Percentiles rank a stretch among this genome's conserved stretches.
Evolutionary conservation across 495 filamentous ascomycete genomes (phyloP).

Genomic region (Neurospora sp.): DNA sequence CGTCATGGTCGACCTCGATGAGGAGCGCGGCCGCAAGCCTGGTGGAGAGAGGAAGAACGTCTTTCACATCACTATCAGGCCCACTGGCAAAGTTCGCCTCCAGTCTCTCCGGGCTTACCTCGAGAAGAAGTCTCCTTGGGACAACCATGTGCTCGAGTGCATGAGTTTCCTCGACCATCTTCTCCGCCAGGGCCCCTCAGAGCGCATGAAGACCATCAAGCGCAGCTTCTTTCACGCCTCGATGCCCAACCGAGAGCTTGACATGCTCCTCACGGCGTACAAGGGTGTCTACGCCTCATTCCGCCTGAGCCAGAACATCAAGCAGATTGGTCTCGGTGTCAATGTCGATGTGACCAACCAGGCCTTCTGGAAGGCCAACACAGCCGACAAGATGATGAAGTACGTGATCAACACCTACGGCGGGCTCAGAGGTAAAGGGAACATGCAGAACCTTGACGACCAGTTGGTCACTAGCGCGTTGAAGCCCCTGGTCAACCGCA

Average conservation of each 20-base stretch:
- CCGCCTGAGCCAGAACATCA: conserved; percentile 55
- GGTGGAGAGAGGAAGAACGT: conserved; percentile 34
- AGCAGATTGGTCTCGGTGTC: conserved; percentile 65
- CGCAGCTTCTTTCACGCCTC: conserved; percentile 63
- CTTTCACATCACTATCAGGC: conserved; percentile 48
- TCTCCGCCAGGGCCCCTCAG: conserved; percentile 63
- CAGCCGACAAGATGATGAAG: conserved; percentile 11
- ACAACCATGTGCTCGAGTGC: conserved; percentile 59
- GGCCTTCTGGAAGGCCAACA: conserved; percentile 49
- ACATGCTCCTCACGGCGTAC: not conserved
- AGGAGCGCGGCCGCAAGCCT: conserved; percentile 34
- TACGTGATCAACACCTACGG: conserved; percentile 10
- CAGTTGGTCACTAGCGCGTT: not conserved
- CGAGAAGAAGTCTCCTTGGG: conserved; percentile 42
- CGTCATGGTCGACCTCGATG: conserved; percentile 56
- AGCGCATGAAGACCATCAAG: conserved; percentile 55
- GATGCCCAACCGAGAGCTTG: conserved; percentile 1
- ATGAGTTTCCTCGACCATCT: conserved; percentile 89
- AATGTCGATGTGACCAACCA: conserved; percentile 79
- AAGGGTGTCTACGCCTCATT: not conserved
- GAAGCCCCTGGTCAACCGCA: not conserved
- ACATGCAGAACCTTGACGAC: not conserved
- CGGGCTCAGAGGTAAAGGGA: not conserved
- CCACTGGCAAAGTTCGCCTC: conserved; percentile 53
- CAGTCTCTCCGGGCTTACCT: conserved; percentile 56